Base-by-base conservation (phyloP, 192 early-diverging fungal genomes). In the Chytriomyces hyalinus region DNA sequence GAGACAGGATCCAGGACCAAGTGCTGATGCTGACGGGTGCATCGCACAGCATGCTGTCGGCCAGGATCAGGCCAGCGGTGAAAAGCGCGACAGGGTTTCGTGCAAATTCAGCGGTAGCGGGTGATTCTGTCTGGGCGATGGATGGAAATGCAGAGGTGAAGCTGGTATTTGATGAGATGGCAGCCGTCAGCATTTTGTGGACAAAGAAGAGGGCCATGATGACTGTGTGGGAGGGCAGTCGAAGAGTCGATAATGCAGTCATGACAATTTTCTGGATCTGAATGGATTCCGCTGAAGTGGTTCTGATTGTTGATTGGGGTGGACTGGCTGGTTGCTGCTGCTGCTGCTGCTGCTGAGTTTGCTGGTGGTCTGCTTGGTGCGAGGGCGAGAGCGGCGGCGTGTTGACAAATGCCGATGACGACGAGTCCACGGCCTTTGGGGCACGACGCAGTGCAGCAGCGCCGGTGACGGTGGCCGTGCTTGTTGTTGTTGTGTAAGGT, bases 241-340 rank as follows among this genome's bases (percentile, higher is more conserved):
- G 57, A 22, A 73, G 61, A 46, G 72, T 63, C 4, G 61, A 28
- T 5, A 73, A 63, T 1, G 72, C 24, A 24, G 72, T 73, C 57
- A 63, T 46, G 1, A 63, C 72, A 22, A 73, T 73, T 45, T 61
- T 73, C 49, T 73, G 72, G 53, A 73, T 73, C 43, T 73, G 57
- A 11, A 59, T 15, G 15, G n/a, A 13, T 46, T 73, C 60, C 4
- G 67, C 20, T 20, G 15, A n/a, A 20, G 53, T 57, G 3, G 2
- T 57, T 57, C 20, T 57, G 53, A 57, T 57, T 0, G 53, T 57
- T 0, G 53, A 13, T n/a, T 13, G 53, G 2, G 20, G 26, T 0
- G 24, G 63, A 6, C 2, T 26, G 11, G 64, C 13, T 20, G 13
- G 64, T 15, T 65, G 26, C 10, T 24, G 63, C 1, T 65, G 63